phyloP scores from a whole-genome alignment of 2,329 filamentous ascomycete species.

The Xylariaceae sp. region DNA sequence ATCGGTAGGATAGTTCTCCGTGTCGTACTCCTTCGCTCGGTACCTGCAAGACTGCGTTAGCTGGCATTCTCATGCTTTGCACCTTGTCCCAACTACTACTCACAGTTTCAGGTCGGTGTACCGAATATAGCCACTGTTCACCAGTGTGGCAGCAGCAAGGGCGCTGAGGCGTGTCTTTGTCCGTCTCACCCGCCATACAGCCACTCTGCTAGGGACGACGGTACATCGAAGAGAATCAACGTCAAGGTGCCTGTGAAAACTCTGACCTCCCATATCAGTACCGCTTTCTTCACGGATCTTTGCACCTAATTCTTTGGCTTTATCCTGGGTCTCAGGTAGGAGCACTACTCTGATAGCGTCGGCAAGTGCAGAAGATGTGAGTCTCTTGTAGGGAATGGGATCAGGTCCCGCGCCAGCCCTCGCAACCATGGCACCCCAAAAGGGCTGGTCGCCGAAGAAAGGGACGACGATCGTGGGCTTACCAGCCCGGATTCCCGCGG shows the following conservation, averaged over 20 bases:
- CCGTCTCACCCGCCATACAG: constrained; percentile 69
- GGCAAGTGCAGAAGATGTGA: constrained; percentile 62
- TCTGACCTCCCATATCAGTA: constrained; percentile 56
- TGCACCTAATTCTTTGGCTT: constrained; percentile 52
- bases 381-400: constrained; percentile 62
- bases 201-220: constrained; percentile 60
- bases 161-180: constrained; percentile 64
- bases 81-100: constrained; percentile 28
- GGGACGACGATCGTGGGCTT: constrained; percentile 78
- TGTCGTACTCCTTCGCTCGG: constrained; percentile 61
- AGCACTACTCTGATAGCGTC: constrained; percentile 58
- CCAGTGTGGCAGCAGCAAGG: constrained; percentile 65
- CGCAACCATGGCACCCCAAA: constrained; percentile 75
- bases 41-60: constrained; percentile 35
- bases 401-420: constrained; percentile 65
- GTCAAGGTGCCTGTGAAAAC: constrained; percentile 67
- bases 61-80: background rate
- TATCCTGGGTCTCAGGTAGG: constrained; percentile 52
- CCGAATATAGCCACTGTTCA: constrained; percentile 57
- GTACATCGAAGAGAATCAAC: constrained; percentile 63
- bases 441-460: constrained; percentile 82
- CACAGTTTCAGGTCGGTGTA: constrained; percentile 70
- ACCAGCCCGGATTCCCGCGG: constrained; percentile 75
- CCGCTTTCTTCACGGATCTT: constrained; percentile 64
- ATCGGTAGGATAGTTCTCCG: constrained; percentile 72